phyloP scores from a whole-genome alignment of 1,284 basidiomycete species.

The Coriolopsis trogii region DNA sequence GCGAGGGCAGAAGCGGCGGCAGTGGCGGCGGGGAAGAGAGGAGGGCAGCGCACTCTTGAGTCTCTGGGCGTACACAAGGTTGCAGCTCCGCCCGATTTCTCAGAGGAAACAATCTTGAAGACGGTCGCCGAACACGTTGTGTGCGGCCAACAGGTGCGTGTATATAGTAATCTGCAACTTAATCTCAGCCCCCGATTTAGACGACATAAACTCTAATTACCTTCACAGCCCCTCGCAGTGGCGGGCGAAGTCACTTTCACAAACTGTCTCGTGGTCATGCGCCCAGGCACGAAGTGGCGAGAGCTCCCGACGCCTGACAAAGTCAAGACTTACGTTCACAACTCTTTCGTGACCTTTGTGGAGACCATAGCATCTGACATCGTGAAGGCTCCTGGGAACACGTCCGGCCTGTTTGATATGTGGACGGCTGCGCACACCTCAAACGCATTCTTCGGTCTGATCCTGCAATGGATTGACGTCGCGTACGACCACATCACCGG shows the following conservation, averaged over 20 bases:
- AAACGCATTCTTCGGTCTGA: not conserved
- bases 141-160: not conserved
- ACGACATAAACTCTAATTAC: too few species aligned
- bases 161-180: not conserved
- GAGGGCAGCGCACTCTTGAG: not conserved
- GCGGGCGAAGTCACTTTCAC: conserved; percentile 1
- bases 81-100: not conserved
- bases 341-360: conserved; percentile 3
- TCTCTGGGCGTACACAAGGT: not conserved
- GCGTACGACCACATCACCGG: not conserved
- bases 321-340: conserved; percentile 1
- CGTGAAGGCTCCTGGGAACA: not conserved
- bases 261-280: conserved; percentile 8
- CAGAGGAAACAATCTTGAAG: not conserved
- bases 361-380: not conserved
- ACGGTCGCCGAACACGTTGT: conserved; percentile 1
- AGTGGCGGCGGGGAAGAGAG: not conserved
- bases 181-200: not conserved
- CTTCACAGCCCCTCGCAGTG: not conserved
- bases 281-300: not conserved
- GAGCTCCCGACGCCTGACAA: not conserved
- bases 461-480: conserved; percentile 6
- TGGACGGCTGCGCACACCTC: conserved; percentile 12
- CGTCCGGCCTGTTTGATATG: not conserved
- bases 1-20: not conserved